phyloP scores from a whole-genome alignment of 306 rosid species.

The Adenanthera pavonina region DNA sequence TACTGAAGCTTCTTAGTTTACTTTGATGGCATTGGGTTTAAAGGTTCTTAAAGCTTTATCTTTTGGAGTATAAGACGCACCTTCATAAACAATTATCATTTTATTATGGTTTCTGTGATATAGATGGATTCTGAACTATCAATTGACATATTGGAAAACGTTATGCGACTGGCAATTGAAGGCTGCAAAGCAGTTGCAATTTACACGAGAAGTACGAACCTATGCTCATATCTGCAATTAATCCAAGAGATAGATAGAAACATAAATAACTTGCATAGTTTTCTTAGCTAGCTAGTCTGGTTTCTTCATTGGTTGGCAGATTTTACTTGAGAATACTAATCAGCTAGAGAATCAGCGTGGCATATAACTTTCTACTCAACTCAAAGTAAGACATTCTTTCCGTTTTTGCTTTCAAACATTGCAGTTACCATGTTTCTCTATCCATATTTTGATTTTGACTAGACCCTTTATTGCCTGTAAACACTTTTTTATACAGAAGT shows the following conservation, averaged over 20 bases:
- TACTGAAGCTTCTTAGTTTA: neutral
- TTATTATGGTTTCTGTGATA: conserved; percentile 29
- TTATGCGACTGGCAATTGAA: conserved; percentile 85
- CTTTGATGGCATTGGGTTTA: neutral
- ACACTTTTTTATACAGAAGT: neutral
- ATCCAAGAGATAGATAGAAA: too few relatives aligned
- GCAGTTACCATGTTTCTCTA: conserved; percentile 4
- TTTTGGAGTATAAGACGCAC: neutral
- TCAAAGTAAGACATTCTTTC: conserved; percentile 33
- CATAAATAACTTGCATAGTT: neutral
- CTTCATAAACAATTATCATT: conserved; percentile 22
- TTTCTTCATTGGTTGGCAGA: conserved; percentile 53
- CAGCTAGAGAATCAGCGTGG: conserved; percentile 73
- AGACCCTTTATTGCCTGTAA: conserved; percentile 3
- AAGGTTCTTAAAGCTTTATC: neutral
- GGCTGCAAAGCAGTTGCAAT: conserved; percentile 97
- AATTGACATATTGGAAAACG: conserved; percentile 78
- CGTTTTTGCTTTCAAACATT: neutral
- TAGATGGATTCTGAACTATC: conserved; percentile 94
- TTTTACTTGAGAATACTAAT: conserved; percentile 76
- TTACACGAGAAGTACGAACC: conserved; percentile 71
- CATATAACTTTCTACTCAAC: conserved; percentile 37
- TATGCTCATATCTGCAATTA: conserved; percentile 4
- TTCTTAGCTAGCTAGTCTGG: conserved; percentile 4
- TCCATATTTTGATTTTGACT: neutral